Percentiles rank a stretch among this genome's conserved stretches.
phyloP scores from a whole-genome alignment of 129 eudicot genomes.

The Artemisia argyi region DNA sequence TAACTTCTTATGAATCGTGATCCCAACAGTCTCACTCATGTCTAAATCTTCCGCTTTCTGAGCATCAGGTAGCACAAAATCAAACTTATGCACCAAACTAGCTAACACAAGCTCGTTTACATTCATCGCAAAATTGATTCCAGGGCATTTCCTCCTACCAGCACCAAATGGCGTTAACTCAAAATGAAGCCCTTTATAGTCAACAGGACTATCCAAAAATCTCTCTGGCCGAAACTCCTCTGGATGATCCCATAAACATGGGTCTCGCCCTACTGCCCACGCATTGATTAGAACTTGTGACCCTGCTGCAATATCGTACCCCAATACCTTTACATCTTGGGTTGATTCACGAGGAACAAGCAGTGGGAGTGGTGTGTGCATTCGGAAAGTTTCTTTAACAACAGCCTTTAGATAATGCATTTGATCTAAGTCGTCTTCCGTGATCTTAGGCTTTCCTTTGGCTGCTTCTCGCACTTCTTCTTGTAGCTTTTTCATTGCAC shows the following conservation, averaged over 20 bases:
- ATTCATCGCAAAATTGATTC: constrained; percentile 42
- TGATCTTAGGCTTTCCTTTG: constrained; percentile 30
- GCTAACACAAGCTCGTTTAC: constrained; percentile 44
- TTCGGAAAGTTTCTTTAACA: constrained; percentile 53
- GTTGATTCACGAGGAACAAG: constrained; percentile 42
- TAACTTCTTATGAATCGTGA: constrained; percentile 25
- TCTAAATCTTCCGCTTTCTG: constrained; percentile 35
- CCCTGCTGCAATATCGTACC: constrained; percentile 30
- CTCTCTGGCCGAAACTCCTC: constrained; percentile 48
- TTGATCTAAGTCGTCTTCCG: constrained; percentile 49
- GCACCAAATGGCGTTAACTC: constrained; percentile 55
- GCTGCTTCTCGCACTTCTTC: constrained; percentile 36
- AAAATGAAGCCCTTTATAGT: constrained; percentile 46
- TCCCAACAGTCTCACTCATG: constrained; percentile 39
- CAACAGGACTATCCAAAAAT: constrained; percentile 30
- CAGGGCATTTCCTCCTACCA: constrained; percentile 51
- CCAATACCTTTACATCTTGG: constrained; percentile 33
- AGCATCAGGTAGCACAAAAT: constrained; percentile 36
- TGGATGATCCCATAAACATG: constrained; percentile 31
- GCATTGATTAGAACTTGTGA: constrained; percentile 32
- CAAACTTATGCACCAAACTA: constrained; percentile 44
- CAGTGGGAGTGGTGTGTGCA: constrained; percentile 52
- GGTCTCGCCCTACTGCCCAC: constrained; percentile 32
- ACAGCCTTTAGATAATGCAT: constrained; percentile 65
- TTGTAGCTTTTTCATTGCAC: constrained; percentile 33